Conservation (phyloP, 192 early-diverging fungal genomes). For the Linnemannia zychae region DNA sequence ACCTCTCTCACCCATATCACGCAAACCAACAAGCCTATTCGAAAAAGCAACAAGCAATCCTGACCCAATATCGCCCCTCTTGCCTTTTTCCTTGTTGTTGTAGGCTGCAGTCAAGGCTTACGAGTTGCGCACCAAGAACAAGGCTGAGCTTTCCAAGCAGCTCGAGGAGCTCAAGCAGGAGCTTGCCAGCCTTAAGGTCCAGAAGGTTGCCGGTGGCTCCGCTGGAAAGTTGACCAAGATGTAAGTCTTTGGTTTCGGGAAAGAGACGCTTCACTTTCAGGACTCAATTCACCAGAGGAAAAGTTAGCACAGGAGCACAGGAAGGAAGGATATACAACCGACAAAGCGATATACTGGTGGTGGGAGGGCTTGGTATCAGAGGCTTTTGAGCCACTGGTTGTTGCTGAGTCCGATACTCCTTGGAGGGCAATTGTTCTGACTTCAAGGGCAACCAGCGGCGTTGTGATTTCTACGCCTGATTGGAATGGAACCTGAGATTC, state of each 20-base stretch:
- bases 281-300: background rate
- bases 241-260: constrained; percentile 58
- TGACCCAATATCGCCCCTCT: background rate
- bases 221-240: constrained; percentile 87
- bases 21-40: background rate
- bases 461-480: too few species aligned
- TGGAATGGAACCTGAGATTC: too few species aligned
- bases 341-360: too few species aligned
- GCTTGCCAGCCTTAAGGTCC: constrained; percentile 92
- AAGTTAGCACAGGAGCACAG: background rate
- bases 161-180: constrained; percentile 95
- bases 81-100: background rate
- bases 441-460: too few species aligned
- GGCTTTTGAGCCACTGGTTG: too few species aligned
- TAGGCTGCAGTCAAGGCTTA: constrained; percentile 91
- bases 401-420: too few species aligned
- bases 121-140: constrained; percentile 95
- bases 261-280: background rate
- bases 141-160: constrained; percentile 90
- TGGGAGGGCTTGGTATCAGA: background rate
- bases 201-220: constrained; percentile 89
- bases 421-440: too few species aligned
- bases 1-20: background rate
- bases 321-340: background rate
- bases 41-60: background rate